Base-by-base conservation (phyloP, 139 green algal genomes). In the Asterochloris erici region DNA sequence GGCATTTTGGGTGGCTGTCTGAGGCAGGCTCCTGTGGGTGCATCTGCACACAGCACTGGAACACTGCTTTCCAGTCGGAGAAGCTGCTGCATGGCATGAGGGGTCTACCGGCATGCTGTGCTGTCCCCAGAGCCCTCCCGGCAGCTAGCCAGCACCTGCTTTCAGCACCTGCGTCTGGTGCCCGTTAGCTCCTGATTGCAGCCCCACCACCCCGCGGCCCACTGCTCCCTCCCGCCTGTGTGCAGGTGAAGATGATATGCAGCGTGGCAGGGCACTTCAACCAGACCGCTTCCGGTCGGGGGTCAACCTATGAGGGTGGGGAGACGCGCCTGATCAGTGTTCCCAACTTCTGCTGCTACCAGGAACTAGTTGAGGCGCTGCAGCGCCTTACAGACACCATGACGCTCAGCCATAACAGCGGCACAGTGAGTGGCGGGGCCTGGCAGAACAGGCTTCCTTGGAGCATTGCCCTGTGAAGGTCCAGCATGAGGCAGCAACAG, bases 281-380 rank as follows among this genome's bases (percentile, higher is more conserved):
- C 1, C 74, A 83, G 76, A 68, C 73, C 9, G 10, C 63, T 2
- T 27, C 64, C 19, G 84, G 85, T 63, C 38, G 38, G 38, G 77
- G 73, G 0, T 77, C 27, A 26, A 87, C 91, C 54, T 91, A 91
- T 71, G 79, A 88, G 66, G 88, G 87, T 1, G 92, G 92, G 0
- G 92, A 96, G 86, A 95, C 91, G 14, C 89, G 92, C n/a, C 90
- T 96, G 62, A 81, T 96, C 14, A 73, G 70, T 0, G 14, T 96
- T 13, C 66, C 85, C 14, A 79, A 84, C 64, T 70, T 69, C 17
- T 83, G 26, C 38, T 66, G 64, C 75, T 83, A 83, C 62, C 68
- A 77, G 6, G 15, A 70, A 1, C 86, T 93, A 17, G 16, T 88
- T 68, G 85, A 88, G 76, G 84, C 84, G 12, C 71, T 91, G 60